These are phyloP conservation scores for Lecanosticta acicola DNA, from an alignment of 2,329 filamentous ascomycete species.

Conservation along the genomic window DNA sequence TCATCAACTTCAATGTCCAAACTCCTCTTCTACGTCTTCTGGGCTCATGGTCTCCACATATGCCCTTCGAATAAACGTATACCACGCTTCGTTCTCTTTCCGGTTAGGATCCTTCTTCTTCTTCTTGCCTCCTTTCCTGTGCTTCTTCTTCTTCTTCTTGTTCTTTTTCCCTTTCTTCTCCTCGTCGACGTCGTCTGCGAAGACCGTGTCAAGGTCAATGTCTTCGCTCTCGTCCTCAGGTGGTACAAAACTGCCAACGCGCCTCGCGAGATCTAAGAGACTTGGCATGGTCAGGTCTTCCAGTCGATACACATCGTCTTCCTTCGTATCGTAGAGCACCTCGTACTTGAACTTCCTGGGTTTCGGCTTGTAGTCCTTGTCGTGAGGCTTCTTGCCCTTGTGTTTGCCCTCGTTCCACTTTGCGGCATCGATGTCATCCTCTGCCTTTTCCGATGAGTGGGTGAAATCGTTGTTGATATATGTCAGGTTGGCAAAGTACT, in stretches of 20 bases:
- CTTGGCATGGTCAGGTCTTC: conserved; percentile 79
- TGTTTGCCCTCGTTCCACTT: conserved; percentile 63
- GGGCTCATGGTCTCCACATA: conserved; percentile 69
- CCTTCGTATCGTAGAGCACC: conserved; percentile 79
- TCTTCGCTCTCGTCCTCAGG: conserved; percentile 23
- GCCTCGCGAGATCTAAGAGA: conserved; percentile 70
- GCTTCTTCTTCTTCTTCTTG: conserved; percentile 24
- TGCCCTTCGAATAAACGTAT: conserved; percentile 68
- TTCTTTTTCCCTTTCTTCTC: conserved; percentile 24
- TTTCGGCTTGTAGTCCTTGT: conserved; percentile 47
- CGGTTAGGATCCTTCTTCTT: conserved; percentile 40
- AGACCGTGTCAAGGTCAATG: conserved; percentile 26
- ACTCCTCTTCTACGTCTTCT: conserved; percentile 54
- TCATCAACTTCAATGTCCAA: conserved; percentile 24
- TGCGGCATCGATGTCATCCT: conserved; percentile 28
- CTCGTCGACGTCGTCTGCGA: conserved; percentile 23
- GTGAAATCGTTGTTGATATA: conserved; percentile 69
- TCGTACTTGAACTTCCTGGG: conserved; percentile 66
- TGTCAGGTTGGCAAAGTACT: conserved; percentile 94
- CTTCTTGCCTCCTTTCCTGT: conserved; percentile 32
- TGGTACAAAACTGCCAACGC: conserved; percentile 58
- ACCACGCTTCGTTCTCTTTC: conserved; percentile 63
- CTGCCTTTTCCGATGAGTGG: conserved; percentile 1
- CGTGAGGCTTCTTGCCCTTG: conserved; percentile 51
- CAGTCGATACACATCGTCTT: conserved; percentile 68